A percentile compares a stretch with the other conserved stretches of the same genome.
These are phyloP conservation scores for Coemansia sp. DNA, from an alignment of 192 early-diverging fungal genomes.

Conservation along the genomic window DNA sequence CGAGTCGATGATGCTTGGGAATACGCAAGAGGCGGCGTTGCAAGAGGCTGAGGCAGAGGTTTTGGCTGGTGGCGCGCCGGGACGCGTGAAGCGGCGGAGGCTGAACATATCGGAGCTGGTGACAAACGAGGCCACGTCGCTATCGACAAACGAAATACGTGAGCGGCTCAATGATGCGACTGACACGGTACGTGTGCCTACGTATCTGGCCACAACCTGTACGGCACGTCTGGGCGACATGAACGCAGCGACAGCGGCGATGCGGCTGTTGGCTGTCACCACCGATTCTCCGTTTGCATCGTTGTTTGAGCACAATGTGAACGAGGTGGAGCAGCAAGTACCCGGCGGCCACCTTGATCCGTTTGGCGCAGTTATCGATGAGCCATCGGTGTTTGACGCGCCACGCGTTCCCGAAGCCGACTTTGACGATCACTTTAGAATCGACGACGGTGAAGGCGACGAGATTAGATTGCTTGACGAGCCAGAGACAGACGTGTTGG, in stretches of 20 bases:
- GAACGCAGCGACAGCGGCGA: conserved; percentile 43
- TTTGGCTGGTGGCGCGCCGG: conserved; percentile 15
- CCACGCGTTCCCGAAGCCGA: conserved; percentile 27
- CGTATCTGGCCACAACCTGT: conserved; percentile 34
- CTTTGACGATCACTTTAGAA: conserved; percentile 22
- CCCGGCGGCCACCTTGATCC: conserved; percentile 2
- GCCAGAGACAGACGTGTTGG: conserved; percentile 27
- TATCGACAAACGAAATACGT: conserved; percentile 40
- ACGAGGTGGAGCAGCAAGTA: conserved; percentile 27
- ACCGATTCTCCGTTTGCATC: conserved; percentile 26
- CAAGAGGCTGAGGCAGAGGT: conserved; percentile 49
- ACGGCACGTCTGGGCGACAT: conserved; percentile 34
- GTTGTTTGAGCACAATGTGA: conserved; percentile 24
- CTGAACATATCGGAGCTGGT: conserved; percentile 48
- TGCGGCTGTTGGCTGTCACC: conserved; percentile 25
- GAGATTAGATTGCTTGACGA: conserved; percentile 36
- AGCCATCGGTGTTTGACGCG: conserved; percentile 1
- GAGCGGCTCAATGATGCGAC: conserved; percentile 30
- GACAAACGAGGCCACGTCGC: conserved; percentile 37
- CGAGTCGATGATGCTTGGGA: conserved; percentile 21
- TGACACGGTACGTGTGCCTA: conserved; percentile 47
- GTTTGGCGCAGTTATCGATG: neutral
- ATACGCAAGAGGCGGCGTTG: conserved; percentile 45
- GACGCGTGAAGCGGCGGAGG: conserved; percentile 38
- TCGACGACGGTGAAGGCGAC: conserved; percentile 40